Evolutionary conservation across 805 yeast genomes (phyloP).

Genomic region (Barnettozyma sp.): DNA sequence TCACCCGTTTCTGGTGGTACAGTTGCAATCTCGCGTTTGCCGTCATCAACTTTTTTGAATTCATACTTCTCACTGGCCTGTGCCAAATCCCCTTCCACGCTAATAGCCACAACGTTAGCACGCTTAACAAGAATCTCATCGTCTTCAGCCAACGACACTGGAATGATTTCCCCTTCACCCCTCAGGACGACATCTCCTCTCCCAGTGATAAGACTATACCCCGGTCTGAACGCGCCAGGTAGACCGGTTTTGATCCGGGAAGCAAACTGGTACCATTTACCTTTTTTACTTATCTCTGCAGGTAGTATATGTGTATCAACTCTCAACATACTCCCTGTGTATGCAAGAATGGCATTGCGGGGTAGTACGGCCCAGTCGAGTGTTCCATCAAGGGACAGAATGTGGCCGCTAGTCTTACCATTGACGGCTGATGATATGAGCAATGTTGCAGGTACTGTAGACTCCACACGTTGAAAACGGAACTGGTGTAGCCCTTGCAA

Average conservation of each 20-base stretch:
- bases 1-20: no score
- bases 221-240: constrained; percentile 28
- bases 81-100: constrained; percentile 37
- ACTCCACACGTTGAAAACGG: constrained; percentile 40
- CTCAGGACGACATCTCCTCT: constrained; percentile 50
- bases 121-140: constrained; percentile 45
- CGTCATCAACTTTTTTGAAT: constrained; percentile 3
- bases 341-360: constrained; percentile 41
- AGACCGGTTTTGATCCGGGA: constrained; percentile 34
- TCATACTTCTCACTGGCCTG: constrained; percentile 5
- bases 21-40: no score
- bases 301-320: constrained; percentile 37
- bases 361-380: constrained; percentile 56
- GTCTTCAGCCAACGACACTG: constrained; percentile 34
- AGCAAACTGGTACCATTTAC: constrained; percentile 21
- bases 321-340: constrained; percentile 44
- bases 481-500: constrained; percentile 39
- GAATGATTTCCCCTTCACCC: constrained; percentile 50
- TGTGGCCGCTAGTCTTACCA: constrained; percentile 7
- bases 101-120: constrained; percentile 41
- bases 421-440: constrained; percentile 11
- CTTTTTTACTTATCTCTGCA: constrained; percentile 21
- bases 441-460: constrained; percentile 23
- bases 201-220: constrained; percentile 46
- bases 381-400: constrained; percentile 46